phyloP scores from a whole-genome alignment of 768 basidiomycete species.

The Agrocybe pediades region DNA sequence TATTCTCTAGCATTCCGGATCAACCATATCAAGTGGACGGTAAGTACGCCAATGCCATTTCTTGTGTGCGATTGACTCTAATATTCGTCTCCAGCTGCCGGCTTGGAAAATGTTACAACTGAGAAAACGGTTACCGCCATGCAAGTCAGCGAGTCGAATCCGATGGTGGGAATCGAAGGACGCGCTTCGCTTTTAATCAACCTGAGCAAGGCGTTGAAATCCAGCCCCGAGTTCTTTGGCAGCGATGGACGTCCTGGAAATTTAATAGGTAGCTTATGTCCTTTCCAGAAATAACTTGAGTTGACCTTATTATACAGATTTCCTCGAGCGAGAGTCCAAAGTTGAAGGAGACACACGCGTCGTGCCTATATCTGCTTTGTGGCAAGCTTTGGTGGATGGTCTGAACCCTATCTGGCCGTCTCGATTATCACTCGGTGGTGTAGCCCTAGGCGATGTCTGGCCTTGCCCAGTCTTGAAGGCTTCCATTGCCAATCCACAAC shows the following conservation, averaged over 20 bases:
- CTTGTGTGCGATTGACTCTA: neutral
- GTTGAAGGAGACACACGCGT: slow-evolving; percentile 38
- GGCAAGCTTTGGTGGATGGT: slow-evolving; percentile 81
- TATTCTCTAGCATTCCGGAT: slow-evolving; percentile 69
- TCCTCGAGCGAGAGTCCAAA: slow-evolving; percentile 59
- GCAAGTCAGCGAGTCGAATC: slow-evolving; percentile 79
- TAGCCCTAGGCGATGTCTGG: slow-evolving; percentile 93
- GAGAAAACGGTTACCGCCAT: slow-evolving; percentile 65
- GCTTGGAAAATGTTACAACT: slow-evolving; percentile 63
- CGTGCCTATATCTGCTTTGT: slow-evolving; percentile 76
- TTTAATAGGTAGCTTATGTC: slow-evolving; percentile 59
- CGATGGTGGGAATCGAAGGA: slow-evolving; percentile 90
- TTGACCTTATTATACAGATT: slow-evolving; percentile 47
- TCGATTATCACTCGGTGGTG: slow-evolving; percentile 63
- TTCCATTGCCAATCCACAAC: slow-evolving; percentile 23
- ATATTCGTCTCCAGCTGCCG: slow-evolving; percentile 52
- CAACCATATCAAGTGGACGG: slow-evolving; percentile 83
- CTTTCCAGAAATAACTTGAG: neutral
- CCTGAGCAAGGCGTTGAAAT: slow-evolving; percentile 69
- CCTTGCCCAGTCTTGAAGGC: slow-evolving; percentile 57
- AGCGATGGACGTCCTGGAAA: slow-evolving; percentile 76
- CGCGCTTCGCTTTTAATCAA: slow-evolving; percentile 75
- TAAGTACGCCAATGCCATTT: slow-evolving; percentile 37
- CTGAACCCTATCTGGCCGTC: slow-evolving; percentile 90
- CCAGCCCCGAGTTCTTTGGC: slow-evolving; percentile 73